Base-by-base conservation (phyloP, 2,329 filamentous ascomycete genomes). In the Fusarium brevicatenulatum region DNA sequence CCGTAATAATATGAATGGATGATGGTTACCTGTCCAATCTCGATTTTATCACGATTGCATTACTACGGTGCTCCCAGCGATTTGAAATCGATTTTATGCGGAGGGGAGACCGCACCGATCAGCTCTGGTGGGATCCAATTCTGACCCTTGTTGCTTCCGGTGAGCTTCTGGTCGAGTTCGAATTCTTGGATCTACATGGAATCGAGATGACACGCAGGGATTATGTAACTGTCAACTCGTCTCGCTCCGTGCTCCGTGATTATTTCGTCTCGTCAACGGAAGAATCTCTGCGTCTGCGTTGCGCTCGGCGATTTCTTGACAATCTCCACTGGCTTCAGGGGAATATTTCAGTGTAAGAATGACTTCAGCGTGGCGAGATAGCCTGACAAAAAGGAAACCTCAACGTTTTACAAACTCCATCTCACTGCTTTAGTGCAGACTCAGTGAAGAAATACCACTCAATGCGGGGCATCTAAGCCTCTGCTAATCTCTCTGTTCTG, bases 121-220 rank as follows among this genome's bases (percentile, higher is more conserved):
- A 61, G 25, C 70, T 56, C 60, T 50, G 40, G 53, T 50, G 60
- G 66, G 62, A 68, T 39, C 37, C 37, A 39, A 21, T 61, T 46
- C 25, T 30, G n/a, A 71, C 36, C 71, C 71, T 71, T 73, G 71
- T 43, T 46, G 19, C 34, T 56, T 52, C 56, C 67, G 50, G 62
- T 68, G 57, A 68, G 70, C 67, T 73, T 73, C 71, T 73, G 63
- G 66, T 63, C 28, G 18, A 40, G 37, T 73, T 73, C 64, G 32
- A 68, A 67, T 64, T 71, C 49, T 44, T 63, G 62, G 70, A 73
- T 73, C 66, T 66, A 63, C 70, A 67, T 42, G 60, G 66, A 72
- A 72, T 73, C 67, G 71, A 73, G 71, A 73, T 73, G 71, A 73
- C 57, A 57, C 30, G 55, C 70, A 73, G 54, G 70, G 71, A 68